Evolutionary conservation across 306 rosid genomes (phyloP), one percentile per base, ranked within the genome.

Genomic region (Quercus rubra): DNA sequence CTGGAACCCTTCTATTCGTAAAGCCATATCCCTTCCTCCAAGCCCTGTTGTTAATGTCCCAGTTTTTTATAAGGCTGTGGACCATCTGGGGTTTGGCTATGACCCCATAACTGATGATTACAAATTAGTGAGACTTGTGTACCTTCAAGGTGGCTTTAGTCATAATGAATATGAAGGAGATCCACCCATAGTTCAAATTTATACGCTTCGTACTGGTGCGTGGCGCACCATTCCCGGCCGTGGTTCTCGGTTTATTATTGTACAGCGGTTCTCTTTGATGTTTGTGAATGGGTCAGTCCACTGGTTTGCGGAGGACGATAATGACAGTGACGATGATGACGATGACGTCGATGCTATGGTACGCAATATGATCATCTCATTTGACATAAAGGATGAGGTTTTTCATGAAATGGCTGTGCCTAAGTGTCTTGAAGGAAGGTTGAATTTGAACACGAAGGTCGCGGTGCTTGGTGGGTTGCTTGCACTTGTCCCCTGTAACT

Each of bases 1-100:
- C 2, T 63, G 78, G 83, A 73, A 79, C 59, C 83, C 83, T 4
- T 64, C 57, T 14, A 64, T 79, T 23, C 31, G 52, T 31, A 73
- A 54, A 72, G 27, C 12, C 54, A 18, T 73, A 4, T 28, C 17
- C 1, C 23, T 79, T 55, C 56, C 69, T 11, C 46, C 46, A 38
- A 35, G 63, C 27, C 79, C 71, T 43, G 27, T 12, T 1, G 13
- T 19, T 17, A 12, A 59, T 2, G 1, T 31, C 55, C 33, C 73
- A 10, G 17, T 56, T 15, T 0, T 11, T 46, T 4, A 0, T 6
- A 13, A 4, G 18, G 13, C 6, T 3, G 6, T 21, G 10, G 18
- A 31, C 25, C 55, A 21, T 54, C 20, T 62, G 23, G 79, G 78
- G 5, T 80, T 80, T 28, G 83, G 83, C n/a, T 67, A 35, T 67